Evolutionary conservation across 2,329 filamentous ascomycete species (phyloP).

Genomic region (Fusarium continuum): DNA sequence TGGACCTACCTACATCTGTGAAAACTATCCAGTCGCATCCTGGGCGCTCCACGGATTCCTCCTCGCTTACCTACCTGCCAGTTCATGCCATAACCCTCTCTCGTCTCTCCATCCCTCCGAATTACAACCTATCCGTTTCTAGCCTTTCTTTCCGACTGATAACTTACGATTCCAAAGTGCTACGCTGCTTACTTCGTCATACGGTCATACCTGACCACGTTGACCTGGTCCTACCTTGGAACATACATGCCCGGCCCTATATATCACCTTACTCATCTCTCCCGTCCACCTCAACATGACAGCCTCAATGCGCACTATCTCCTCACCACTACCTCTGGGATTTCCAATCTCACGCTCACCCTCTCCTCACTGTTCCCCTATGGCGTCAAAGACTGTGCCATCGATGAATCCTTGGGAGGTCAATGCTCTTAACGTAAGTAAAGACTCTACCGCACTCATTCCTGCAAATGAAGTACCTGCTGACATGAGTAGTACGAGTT

Average conservation of each 20-base stretch:
- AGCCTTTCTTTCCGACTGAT: conserved; percentile 13
- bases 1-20: not conserved
- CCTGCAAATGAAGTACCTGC: not conserved
- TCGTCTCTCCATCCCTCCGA: not conserved
- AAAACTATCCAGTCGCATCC: conserved; percentile 32
- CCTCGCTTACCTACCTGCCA: conserved; percentile 22
- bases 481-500: conserved; percentile 41
- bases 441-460: not conserved
- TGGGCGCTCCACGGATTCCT: conserved; percentile 2
- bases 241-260: conserved; percentile 4
- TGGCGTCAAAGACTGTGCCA: conserved; percentile 27
- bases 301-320: conserved; percentile 29
- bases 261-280: conserved; percentile 10
- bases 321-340: conserved; percentile 15
- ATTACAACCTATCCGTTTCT: conserved; percentile 7
- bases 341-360: conserved; percentile 9
- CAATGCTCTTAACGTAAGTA: conserved; percentile 39
- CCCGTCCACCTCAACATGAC: conserved; percentile 9
- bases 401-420: conserved; percentile 43
- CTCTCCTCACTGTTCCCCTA: conserved; percentile 14
- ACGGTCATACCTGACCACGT: conserved; percentile 22
- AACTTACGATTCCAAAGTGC: conserved; percentile 12
- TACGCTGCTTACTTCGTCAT: conserved; percentile 14
- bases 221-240: conserved; percentile 3
- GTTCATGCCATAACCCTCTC: not conserved